Percentiles rank a stretch among this genome's conserved stretches.
Evolutionary conservation across 768 basidiomycete genomes (phyloP).

Genomic region (Tricholoma sp.): DNA sequence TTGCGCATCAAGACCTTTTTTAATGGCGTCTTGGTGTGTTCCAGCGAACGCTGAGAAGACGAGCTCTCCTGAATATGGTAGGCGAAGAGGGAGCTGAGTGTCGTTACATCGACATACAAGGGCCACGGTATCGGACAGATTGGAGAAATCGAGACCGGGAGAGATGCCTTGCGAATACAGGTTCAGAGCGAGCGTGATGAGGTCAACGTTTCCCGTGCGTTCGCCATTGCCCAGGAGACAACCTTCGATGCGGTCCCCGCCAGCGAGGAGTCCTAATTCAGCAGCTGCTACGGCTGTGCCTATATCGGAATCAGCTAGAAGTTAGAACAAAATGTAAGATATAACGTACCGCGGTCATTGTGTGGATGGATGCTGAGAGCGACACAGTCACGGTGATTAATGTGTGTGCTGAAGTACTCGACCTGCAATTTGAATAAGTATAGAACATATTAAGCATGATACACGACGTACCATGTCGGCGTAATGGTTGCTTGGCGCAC

Average conservation of each 20-base stretch:
- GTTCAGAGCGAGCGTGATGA: constrained; percentile 79
- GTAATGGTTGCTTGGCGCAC: constrained; percentile 80
- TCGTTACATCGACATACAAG: constrained; percentile 79
- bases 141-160: constrained; percentile 73
- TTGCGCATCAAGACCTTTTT: constrained; percentile 79
- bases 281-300: constrained; percentile 77
- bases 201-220: constrained; percentile 82
- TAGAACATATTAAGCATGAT: not conserved
- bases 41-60: constrained; percentile 87
- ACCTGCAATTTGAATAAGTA: constrained; percentile 38
- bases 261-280: constrained; percentile 73
- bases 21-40: constrained; percentile 82
- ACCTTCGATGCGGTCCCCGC: constrained; percentile 79
- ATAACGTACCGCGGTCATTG: constrained; percentile 63
- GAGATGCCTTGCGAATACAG: constrained; percentile 77
- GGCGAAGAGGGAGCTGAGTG: constrained; percentile 71
- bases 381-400: constrained; percentile 67
- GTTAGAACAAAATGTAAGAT: not conserved
- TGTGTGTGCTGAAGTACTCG: constrained; percentile 71
- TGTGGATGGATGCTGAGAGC: constrained; percentile 75
- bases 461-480: constrained; percentile 62
- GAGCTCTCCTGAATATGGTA: constrained; percentile 80
- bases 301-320: constrained; percentile 13
- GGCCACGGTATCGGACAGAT: constrained; percentile 68
- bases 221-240: constrained; percentile 85